Base-by-base conservation (phyloP, 2,329 filamentous ascomycete species). In the Tolypocladium endophyticum region DNA sequence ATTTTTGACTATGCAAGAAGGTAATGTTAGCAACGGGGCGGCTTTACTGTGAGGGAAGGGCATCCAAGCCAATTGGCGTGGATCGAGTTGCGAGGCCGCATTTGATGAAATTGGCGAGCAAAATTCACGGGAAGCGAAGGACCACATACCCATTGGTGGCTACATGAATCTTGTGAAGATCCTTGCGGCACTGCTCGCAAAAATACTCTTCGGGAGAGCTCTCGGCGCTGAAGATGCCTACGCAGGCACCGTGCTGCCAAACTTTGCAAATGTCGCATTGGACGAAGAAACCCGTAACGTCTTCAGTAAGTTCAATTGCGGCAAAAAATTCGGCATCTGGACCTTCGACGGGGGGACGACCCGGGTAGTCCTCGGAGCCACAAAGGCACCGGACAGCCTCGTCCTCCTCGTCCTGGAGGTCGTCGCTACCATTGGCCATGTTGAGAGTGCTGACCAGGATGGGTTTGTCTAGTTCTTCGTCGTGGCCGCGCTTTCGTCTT, bases 221-320 rank as follows among this genome's bases (percentile, higher is more conserved):
- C 66, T 90, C 88, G 74, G 96, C 93, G 66, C 94, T 94, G 78
- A 96, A 92, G 69, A 99, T 96, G 62, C 94, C 93, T 61, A 99
- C 93, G 71, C 94, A 99, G 62, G 92, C 93, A 68, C 94, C 94
- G 72, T 99, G 94, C 73, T 99, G 94, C 94, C 93, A 99, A 64
- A 97, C 94, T 72, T 96, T 95, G 80, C 94, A 99, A 64, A 90
- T 81, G 76, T 97, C 94, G 82, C 94, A 99, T 78, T 97, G 93
- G 65, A 99, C 92, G 75, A 97, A 99, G 75, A 97, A 88, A 58
- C 92, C 93, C 53, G 93, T 94, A 65, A 93, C 82, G 65, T 97
- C 93, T 69, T 96, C 92, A 38, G 87, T 85, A 63, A 90, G 80
- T 64, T 86, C 77, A 76, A 86, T 76, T 72, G 80, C 73, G 73